These are phyloP conservation scores for Globisporangium iwayamae DNA, from an alignment of 352 stramenopile genomes.

Conservation along the genomic window DNA sequence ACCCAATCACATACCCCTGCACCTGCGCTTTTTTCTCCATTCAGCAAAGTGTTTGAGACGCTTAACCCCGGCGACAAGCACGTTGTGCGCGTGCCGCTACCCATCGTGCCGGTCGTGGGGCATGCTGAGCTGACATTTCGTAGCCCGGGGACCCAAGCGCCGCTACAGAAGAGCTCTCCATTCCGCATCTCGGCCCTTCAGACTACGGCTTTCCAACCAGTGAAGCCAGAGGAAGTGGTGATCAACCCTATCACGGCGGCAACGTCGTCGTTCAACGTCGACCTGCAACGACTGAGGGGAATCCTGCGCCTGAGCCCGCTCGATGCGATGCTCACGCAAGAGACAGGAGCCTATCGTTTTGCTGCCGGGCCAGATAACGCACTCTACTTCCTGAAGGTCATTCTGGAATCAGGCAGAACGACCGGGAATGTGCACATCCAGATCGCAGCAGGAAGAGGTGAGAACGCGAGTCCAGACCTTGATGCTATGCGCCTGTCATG, in stretches of 20 bases:
- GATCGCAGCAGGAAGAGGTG: background rate
- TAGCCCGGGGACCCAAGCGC: constrained; percentile 60
- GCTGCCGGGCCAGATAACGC: constrained; percentile 3
- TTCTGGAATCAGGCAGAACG: background rate
- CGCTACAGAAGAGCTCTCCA: constrained; percentile 38
- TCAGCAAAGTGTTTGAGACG: constrained; percentile 17
- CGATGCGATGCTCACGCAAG: constrained; percentile 42
- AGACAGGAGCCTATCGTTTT: constrained; percentile 50
- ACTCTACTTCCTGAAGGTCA: constrained; percentile 41
- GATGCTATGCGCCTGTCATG: background rate
- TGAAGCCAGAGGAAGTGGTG: constrained; percentile 21
- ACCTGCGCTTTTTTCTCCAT: constrained; percentile 1
- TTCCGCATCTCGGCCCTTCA: constrained; percentile 51
- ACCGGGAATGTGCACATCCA: background rate
- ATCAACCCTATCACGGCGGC: constrained; percentile 15
- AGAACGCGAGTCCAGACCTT: background rate
- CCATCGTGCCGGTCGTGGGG: constrained; percentile 18
- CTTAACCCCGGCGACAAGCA: constrained; percentile 23
- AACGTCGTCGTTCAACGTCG: constrained; percentile 24
- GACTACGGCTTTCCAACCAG: constrained; percentile 26
- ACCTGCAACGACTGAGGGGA: constrained; percentile 38
- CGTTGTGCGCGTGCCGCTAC: constrained; percentile 28
- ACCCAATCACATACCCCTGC: constrained; percentile 15
- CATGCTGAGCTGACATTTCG: constrained; percentile 36
- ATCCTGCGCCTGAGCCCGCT: constrained; percentile 52